Conservation (phyloP, 129 eudicot genomes). For the Dittrichia graveolens region DNA sequence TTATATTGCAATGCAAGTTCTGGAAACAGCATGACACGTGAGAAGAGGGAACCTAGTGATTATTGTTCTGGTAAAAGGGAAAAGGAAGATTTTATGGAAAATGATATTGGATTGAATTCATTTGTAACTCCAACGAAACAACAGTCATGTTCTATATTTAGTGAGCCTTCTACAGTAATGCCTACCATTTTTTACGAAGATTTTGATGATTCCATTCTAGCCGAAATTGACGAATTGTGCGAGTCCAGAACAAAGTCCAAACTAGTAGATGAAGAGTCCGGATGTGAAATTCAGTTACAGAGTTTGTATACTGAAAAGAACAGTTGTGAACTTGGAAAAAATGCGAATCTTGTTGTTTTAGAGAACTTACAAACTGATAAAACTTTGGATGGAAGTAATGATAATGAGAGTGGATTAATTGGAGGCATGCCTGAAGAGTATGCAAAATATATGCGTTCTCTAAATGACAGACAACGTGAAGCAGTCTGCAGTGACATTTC, state of each 20-base stretch:
- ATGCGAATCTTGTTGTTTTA: constrained; percentile 25
- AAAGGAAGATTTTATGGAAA: constrained; percentile 2
- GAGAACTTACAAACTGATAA: constrained; percentile 34
- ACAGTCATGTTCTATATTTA: constrained; percentile 23
- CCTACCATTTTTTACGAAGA: constrained; percentile 50
- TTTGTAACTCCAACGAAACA: constrained; percentile 33
- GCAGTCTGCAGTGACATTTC: constrained; percentile 95
- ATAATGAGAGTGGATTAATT: constrained; percentile 28
- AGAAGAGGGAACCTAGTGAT: constrained; percentile 20
- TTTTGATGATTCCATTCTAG: constrained; percentile 67
- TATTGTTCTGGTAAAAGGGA: constrained; percentile 6
- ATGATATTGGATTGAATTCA: constrained; percentile 21
- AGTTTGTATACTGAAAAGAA: constrained; percentile 24
- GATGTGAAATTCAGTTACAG: constrained; percentile 27
- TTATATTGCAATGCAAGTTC: constrained; percentile 14
- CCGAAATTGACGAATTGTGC: constrained; percentile 79
- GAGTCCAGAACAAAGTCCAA: constrained; percentile 47
- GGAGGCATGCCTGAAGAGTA: constrained; percentile 78
- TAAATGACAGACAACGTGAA: constrained; percentile 82
- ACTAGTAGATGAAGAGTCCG: constrained; percentile 28
- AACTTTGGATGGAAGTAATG: constrained; percentile 27
- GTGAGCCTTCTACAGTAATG: constrained; percentile 28
- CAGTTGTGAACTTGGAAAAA: constrained; percentile 25
- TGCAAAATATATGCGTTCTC: constrained; percentile 64
- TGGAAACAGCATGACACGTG: neutral